Evolutionary conservation across 805 yeast species (phyloP).

Genomic region (Alloascoidea hylecoeti): DNA sequence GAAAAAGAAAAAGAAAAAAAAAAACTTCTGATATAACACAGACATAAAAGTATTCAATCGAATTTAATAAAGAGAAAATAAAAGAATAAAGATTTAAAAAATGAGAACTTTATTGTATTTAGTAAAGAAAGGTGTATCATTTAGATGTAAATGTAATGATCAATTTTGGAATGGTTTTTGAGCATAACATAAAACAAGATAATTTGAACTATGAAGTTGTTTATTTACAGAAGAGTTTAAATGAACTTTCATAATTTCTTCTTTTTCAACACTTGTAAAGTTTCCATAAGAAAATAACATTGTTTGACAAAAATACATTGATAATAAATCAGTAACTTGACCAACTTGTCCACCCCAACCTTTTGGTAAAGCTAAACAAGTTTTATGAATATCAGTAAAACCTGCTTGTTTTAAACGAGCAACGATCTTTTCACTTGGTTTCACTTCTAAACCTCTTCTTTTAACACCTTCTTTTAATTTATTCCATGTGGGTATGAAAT

Average conservation of each 20-base stretch:
- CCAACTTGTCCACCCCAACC: constrained; percentile 18
- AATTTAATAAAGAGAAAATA: no score
- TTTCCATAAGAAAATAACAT: constrained; percentile 20
- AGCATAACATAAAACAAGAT: neutral
- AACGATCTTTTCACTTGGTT: constrained; percentile 7
- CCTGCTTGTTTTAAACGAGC: constrained; percentile 11
- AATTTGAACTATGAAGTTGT: neutral
- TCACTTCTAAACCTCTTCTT: constrained; percentile 8
- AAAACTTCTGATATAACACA: no score
- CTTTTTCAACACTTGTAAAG: constrained; percentile 7
- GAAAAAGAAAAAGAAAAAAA: no score
- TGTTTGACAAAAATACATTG: constrained; percentile 13
- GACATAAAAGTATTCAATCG: no score
- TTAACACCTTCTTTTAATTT: constrained; percentile 7
- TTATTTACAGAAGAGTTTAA: neutral
- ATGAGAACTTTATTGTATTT: no score
- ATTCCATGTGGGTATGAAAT: constrained; percentile 7
- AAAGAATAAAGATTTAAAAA: no score
- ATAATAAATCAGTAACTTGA: constrained; percentile 14
- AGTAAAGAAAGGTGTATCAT: no score
- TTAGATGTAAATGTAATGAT: no score
- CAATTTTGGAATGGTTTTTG: constrained; percentile 1
- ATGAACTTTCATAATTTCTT: constrained; percentile 5
- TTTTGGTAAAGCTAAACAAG: constrained; percentile 14
- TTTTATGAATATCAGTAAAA: constrained; percentile 12